A percentile compares a stretch with the other conserved stretches of the same genome.
phyloP scores from a whole-genome alignment of 495 filamentous ascomycete species.

The Acidomyces sp. region DNA sequence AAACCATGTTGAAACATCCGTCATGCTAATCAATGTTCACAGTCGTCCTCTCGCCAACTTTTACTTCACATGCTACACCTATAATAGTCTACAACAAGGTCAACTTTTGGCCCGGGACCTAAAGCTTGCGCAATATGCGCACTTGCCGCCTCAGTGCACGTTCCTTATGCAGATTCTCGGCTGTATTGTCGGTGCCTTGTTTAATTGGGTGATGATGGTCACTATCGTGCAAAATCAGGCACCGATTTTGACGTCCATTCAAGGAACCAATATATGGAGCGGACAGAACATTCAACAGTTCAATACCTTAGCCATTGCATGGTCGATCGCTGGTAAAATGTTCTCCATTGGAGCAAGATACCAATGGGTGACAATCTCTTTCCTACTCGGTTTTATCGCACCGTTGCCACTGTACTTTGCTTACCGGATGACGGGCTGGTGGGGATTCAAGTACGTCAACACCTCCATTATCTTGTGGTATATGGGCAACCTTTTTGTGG shows the following conservation, averaged over 20 bases:
- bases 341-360: constrained; percentile 29
- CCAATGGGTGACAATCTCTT: constrained; percentile 30
- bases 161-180: constrained; percentile 36
- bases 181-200: constrained; percentile 33
- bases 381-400: constrained; percentile 28
- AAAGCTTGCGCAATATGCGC: constrained; percentile 29
- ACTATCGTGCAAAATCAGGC: constrained; percentile 25
- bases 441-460: constrained; percentile 24
- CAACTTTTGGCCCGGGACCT: constrained; percentile 29
- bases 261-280: constrained; percentile 37
- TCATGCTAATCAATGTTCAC: not conserved
- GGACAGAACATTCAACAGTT: constrained; percentile 34
- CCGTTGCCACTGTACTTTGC: constrained; percentile 29
- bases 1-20: not conserved
- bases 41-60: constrained; percentile 29
- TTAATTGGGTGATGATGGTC: constrained; percentile 41
- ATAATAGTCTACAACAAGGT: constrained; percentile 34
- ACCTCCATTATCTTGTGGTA: constrained; percentile 28
- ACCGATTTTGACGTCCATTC: constrained; percentile 27
- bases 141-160: constrained; percentile 31
- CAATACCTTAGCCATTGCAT: constrained; percentile 33
- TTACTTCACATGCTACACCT: constrained; percentile 27
- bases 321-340: constrained; percentile 33
- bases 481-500: constrained; percentile 27
- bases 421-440: constrained; percentile 15